phyloP scores from a whole-genome alignment of 768 basidiomycete genomes.

The Phaeolepiota aurea region DNA sequence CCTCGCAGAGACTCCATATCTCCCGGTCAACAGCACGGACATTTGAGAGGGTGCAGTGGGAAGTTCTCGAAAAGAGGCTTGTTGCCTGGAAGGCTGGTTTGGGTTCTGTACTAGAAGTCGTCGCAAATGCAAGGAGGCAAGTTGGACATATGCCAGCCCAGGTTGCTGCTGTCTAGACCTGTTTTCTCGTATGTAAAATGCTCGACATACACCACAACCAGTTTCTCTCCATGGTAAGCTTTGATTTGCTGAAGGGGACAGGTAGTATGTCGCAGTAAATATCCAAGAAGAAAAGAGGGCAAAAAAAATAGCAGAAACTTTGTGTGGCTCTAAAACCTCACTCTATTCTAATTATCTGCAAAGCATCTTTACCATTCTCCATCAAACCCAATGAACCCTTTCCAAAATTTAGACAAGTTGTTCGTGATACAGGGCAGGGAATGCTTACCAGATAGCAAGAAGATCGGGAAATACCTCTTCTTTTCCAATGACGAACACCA shows the following conservation, averaged over 20 bases:
- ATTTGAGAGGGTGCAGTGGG: slow-evolving; percentile 78
- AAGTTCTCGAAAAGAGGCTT: slow-evolving; percentile 63
- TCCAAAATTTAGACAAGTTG: background rate
- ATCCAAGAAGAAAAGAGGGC: no score
- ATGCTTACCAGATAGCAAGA: slow-evolving; percentile 62
- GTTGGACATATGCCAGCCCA: slow-evolving; percentile 22
- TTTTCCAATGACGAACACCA: slow-evolving; percentile 85
- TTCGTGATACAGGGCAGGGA: slow-evolving; percentile 1
- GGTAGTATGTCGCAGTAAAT: no score
- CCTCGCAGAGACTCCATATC: slow-evolving; percentile 63
- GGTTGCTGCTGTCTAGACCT: background rate
- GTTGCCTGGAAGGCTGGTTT: slow-evolving; percentile 74
- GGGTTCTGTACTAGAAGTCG: slow-evolving; percentile 60
- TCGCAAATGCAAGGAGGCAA: slow-evolving; percentile 46
- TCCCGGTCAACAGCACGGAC: slow-evolving; percentile 66
- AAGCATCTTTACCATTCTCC: slow-evolving; percentile 91
- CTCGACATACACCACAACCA: background rate
- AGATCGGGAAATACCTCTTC: slow-evolving; percentile 76
- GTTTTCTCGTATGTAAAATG: background rate
- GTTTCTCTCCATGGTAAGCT: background rate
- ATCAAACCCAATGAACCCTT: slow-evolving; percentile 81
- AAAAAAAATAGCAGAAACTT: no score
- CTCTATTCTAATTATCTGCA: no score
- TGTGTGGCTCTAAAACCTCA: background rate
- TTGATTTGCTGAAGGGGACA: no score